Conservation (phyloP, 768 basidiomycete genomes). For the Russula dissimulans region DNA sequence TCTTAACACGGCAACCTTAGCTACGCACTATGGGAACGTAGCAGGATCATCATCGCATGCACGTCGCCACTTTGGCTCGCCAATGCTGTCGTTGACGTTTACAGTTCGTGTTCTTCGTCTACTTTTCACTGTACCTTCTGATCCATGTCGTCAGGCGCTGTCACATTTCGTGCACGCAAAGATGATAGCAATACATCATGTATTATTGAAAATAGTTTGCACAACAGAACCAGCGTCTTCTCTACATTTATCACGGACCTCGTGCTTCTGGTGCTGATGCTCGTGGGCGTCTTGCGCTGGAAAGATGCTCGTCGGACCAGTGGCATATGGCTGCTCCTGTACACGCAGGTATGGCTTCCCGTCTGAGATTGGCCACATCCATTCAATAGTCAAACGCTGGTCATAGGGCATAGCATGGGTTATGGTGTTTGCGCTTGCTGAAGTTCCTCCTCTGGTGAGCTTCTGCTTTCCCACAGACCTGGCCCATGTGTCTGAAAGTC, state of each 20-base stretch:
- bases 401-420: background rate
- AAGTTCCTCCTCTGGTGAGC: background rate
- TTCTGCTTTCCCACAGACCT: background rate
- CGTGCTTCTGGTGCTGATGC: background rate
- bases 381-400: background rate
- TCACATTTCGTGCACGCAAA: too few species aligned
- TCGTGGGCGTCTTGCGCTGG: constrained; percentile 6
- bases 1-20: background rate
- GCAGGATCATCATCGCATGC: background rate
- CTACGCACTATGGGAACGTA: constrained; percentile 1
- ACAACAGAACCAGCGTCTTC: background rate
- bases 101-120: background rate
- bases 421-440: background rate
- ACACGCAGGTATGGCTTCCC: background rate
- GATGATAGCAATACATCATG: background rate
- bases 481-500: background rate
- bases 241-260: background rate
- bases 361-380: background rate
- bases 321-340: background rate
- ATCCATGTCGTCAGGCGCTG: background rate
- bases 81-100: background rate
- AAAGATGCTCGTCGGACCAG: background rate
- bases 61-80: background rate
- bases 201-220: background rate
- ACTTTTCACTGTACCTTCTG: background rate